Evolutionary conservation across 129 eudicot genomes (phyloP), one percentile per base, ranked within the genome.

Genomic region (Tanacetum coccineum): DNA sequence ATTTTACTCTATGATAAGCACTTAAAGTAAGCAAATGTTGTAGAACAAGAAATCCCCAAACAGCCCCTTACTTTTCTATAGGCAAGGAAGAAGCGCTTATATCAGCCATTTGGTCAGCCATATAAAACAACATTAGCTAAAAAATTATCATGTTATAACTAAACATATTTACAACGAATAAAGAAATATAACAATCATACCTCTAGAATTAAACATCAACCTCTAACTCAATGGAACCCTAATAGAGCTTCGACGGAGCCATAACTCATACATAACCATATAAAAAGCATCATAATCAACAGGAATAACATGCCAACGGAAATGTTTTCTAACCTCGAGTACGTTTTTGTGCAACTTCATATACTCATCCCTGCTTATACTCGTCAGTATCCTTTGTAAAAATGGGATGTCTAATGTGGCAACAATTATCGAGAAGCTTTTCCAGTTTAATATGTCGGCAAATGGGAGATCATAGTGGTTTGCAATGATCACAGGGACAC

Each of bases 381-480:
- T 70, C 49, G 62, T 39, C 12, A 91, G 83, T 54, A 85, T 81
- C 56, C 74, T 75, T 81, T 87, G 90, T 70, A 91, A 70, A 15
- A 51, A 30, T 17, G 96, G 94, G 20, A 91, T 91, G 67, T 91
- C 97, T 32, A 82, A 65, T 25, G 94, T 81, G 13, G 88, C 80
- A 44, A 91, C 78, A 54, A 91, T 70, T 18, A 91, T 68, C 1
- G 96, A 87, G 64, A 91, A 91, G 59, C 88, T 91, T 76, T 79
- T 78, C 98, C 98, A 91, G 71, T 87, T 74, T 49, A 91, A 59
- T 15, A 91, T 82, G 72, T 92, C 95, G 4, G 78, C 83, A 67
- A 83, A 85, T 0, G 98, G 98, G 63, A 88, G 95, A 76, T 92
- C 96, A 69, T 92, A 88, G 55, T 87, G 82, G 89, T 85, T 81